Evolutionary conservation across 176 grass and related monocot species (phyloP).

Genomic region (Oropetium thomaeum): DNA sequence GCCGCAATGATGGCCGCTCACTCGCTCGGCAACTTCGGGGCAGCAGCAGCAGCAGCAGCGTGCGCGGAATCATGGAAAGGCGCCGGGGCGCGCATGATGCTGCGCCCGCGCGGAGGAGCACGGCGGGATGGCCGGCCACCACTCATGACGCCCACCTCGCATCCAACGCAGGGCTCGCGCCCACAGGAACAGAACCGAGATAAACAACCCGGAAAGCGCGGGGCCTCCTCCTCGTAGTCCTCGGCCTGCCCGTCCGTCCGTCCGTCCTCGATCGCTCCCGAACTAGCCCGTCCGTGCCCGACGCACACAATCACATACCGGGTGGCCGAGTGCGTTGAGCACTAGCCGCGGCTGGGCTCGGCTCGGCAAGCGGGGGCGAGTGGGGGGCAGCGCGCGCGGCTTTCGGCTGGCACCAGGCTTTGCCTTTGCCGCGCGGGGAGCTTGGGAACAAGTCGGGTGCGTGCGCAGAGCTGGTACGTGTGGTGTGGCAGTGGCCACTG

Average conservation of each 20-base stretch:
- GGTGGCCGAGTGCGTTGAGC: not conserved
- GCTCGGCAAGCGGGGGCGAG: not conserved
- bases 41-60: too few relatives aligned
- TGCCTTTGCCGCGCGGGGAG: not conserved
- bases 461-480: not conserved
- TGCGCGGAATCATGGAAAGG: constrained; percentile 16
- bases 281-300: too few relatives aligned
- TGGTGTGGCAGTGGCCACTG: too few relatives aligned
- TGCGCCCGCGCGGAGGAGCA: constrained; percentile 36
- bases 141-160: not conserved
- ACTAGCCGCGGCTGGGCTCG: not conserved
- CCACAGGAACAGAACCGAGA: not conserved
- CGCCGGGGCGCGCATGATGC: constrained; percentile 10
- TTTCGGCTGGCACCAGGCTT: constrained; percentile 17
- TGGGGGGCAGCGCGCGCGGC: not conserved
- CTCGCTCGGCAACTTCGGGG: not conserved
- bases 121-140: not conserved
- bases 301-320: too few relatives aligned
- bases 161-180: not conserved
- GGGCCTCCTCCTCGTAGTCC: not conserved
- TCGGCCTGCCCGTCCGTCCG: too few relatives aligned
- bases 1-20: not conserved
- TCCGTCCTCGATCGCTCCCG: too few relatives aligned
- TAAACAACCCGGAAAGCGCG: not conserved
- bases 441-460: not conserved